Evolutionary conservation across 805 yeast species (phyloP), one percentile per base, ranked within the genome.

Genomic region (Starmerella etchellsii): DNA sequence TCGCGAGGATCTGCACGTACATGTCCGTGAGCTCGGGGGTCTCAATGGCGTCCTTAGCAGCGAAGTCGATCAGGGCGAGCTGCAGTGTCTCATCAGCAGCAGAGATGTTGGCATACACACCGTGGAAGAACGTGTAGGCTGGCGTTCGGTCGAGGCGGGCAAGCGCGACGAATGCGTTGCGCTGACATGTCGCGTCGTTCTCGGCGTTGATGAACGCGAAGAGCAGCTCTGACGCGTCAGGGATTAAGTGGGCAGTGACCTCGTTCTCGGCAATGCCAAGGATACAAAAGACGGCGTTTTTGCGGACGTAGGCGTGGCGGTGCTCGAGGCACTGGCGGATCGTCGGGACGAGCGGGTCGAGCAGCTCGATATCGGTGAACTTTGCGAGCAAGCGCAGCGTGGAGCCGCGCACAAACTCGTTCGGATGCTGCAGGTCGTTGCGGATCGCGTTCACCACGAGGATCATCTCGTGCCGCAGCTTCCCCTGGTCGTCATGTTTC

Each of bases 381-480:
- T 91, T 93, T 45, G 88, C 74, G 56, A 93, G 70, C 62, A 85
- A 88, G 56, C 97, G 76, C 62, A 91, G 69, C 9, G 97, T 88
- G 55, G 84, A 84, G 52, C 99, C 99, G 56, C 97, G 76, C 50
- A 91, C 80, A 59, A 79, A 91, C 64, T 91, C 98, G 67, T 91
- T 91, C 38, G 98, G 95, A 64, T 93, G 98, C 64, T 87, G 96
- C 54, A 91, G 72, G 60, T 91, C 99, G 62, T 85, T 87, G 63
- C 91, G 94, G 56, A 91, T 84, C 40, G 97, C 95, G 61, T 93
- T 93, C 67, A 97, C 91, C 37, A 88, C 97, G 49, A 91, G 74
- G 63, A 93, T 88, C 97, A 91, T 91, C 66, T 91, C 99, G 61
- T 88, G 97, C 65, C 83, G 83, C 70, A 93, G 73, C 61, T 83